phyloP scores from a whole-genome alignment of 1,139 yeast genomes.

The Spathaspora jeffriesii region DNA sequence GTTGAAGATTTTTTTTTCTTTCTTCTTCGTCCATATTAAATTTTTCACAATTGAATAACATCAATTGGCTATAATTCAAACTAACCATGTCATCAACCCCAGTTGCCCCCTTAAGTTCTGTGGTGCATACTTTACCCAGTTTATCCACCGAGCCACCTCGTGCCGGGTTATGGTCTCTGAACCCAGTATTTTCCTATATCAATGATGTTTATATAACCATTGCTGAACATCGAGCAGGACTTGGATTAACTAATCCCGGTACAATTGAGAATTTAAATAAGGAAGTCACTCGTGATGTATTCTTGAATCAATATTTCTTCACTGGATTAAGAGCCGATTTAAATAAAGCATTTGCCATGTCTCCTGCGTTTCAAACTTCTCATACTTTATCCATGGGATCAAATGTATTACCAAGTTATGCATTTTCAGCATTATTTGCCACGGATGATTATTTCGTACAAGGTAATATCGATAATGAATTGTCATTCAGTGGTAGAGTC shows the following conservation, averaged over 20 bases:
- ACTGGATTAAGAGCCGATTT: slow-evolving; percentile 97
- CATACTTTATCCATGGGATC: slow-evolving; percentile 94
- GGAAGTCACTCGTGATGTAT: slow-evolving; percentile 93
- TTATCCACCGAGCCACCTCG: slow-evolving; percentile 52
- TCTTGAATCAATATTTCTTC: slow-evolving; percentile 86
- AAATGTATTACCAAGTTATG: slow-evolving; percentile 85
- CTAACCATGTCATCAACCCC: neutral
- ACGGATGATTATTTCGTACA: slow-evolving; percentile 85
- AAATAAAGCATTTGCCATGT: slow-evolving; percentile 86
- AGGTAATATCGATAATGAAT: slow-evolving; percentile 89
- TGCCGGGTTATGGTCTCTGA: slow-evolving; percentile 75
- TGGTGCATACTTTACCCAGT: slow-evolving; percentile 49
- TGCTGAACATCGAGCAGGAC: slow-evolving; percentile 75
- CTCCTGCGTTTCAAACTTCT: slow-evolving; percentile 96
- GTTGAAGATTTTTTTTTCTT: neutral
- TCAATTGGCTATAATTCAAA: neutral
- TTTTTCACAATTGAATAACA: neutral
- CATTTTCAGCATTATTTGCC: slow-evolving; percentile 89
- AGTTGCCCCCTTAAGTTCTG: slow-evolving; percentile 1
- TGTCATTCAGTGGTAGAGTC: slow-evolving; percentile 83
- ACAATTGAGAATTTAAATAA: slow-evolving; percentile 91
- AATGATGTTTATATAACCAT: slow-evolving; percentile 76
- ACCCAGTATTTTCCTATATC: slow-evolving; percentile 81
- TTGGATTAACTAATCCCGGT: slow-evolving; percentile 90
- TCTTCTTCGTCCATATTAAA: slow-evolving; percentile 1